Evolutionary conservation across 768 basidiomycete genomes (phyloP), one percentile per base, ranked within the genome.

Genomic region (Gyrodon lividus): DNA sequence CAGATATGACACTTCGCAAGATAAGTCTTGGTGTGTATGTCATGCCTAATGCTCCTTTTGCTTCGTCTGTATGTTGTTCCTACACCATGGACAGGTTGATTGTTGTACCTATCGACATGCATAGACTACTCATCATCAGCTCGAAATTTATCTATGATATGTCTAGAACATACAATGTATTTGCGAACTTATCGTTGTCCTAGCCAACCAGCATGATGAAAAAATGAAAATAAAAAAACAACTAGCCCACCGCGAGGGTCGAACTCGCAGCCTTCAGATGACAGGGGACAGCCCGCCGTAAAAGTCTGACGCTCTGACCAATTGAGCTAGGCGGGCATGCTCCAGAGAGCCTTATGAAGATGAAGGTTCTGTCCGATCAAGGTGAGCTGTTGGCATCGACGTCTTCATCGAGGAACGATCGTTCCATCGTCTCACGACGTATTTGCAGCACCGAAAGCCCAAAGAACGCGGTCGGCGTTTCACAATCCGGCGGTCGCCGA

Each of bases 181-280:
- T 19, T 17, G n/a, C 10, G 1, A 0, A 6, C 26, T 30, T 1
- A 28, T 28, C 3, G 26, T 28, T 3, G 26, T 6, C 26, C 26
- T 28, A 10, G 28, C 7, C 28, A 28, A 5, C 8, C 7, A 26
- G 10, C 8, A 24, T 44, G 37, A 17, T 0, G 2, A 17, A 16
- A 7, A 13, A 31, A 33, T 0, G 12, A 7, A 19, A 1, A n/a
- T n/a, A n/a, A 31, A 46, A 63, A 69, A 69, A 51, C 23, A 8
- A 41, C 17, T 81, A 84, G 83, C 83, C 84, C 83, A 84, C 82
- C 83, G 84, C 84, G 84, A 83, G 84, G 83, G 77, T 86, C 84
- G 84, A 86, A 86, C 84, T 83, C 84, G 84, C 84, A 86, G 81
- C 84, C 84, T 86, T 86, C 81, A 86, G 84, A 86, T 85, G 46